A percentile compares a stretch with the other conserved stretches of the same genome.
phyloP scores from a whole-genome alignment of 1,284 basidiomycete genomes.

The Ceraceosorus bombacis region DNA sequence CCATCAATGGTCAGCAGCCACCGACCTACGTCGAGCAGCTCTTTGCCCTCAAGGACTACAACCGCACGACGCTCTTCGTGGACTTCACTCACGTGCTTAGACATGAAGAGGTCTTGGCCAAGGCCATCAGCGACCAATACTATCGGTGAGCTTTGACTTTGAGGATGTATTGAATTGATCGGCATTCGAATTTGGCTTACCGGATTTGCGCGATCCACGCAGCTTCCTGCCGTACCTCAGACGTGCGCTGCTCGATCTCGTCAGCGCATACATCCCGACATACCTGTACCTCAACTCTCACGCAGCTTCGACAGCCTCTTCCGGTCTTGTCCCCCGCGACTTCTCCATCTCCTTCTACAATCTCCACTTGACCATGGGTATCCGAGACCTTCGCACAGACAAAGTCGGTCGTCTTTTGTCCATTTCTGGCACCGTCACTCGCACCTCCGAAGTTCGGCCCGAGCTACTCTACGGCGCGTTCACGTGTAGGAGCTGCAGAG shows the following conservation, averaged over 20 bases:
- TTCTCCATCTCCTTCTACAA: conserved; percentile 95
- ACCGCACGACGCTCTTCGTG: conserved; percentile 89
- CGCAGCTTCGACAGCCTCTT: conserved; percentile 55
- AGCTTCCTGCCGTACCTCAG: conserved; percentile 83
- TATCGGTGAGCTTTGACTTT: conserved; percentile 58
- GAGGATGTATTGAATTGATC: neutral
- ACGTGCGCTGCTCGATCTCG: conserved; percentile 78
- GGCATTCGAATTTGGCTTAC: neutral
- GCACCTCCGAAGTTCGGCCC: conserved; percentile 93
- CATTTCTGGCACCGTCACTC: conserved; percentile 61
- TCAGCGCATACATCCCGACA: conserved; percentile 77
- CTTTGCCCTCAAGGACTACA: conserved; percentile 82
- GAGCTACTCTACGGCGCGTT: conserved; percentile 91
- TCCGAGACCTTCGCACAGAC: conserved; percentile 67
- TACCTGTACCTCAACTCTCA: conserved; percentile 80
- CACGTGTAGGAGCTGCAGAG: conserved; percentile 79
- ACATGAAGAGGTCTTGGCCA: conserved; percentile 81
- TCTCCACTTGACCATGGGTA: conserved; percentile 85
- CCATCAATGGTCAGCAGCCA: conserved; percentile 43
- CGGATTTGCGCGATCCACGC: conserved; percentile 18
- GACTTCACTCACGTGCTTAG: conserved; percentile 86
- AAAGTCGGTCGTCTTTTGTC: conserved; percentile 41
- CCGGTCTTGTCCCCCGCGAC: conserved; percentile 82
- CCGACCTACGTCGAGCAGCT: conserved; percentile 82
- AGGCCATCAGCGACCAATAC: conserved; percentile 87